These are phyloP conservation scores for Xylaria sp. DNA, from an alignment of 2,329 filamentous ascomycete species.

Conservation along the genomic window DNA sequence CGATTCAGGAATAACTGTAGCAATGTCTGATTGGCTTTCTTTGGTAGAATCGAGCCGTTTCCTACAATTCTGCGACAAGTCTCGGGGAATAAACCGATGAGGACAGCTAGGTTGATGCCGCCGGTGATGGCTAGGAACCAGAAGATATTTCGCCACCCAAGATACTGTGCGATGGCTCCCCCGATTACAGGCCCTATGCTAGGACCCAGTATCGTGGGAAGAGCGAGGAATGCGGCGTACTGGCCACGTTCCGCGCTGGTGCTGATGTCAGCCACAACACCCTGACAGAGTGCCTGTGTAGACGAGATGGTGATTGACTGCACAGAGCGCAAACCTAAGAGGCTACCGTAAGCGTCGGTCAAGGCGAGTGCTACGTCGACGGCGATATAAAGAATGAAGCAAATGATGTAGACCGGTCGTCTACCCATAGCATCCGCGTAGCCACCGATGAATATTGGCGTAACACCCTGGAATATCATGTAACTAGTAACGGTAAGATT, in stretches of 20 bases:
- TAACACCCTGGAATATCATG: slow-evolving; percentile 63
- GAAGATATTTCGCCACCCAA: slow-evolving; percentile 46
- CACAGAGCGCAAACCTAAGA: slow-evolving; percentile 60
- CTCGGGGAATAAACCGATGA: slow-evolving; percentile 39
- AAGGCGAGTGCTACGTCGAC: slow-evolving; percentile 57
- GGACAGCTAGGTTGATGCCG: slow-evolving; percentile 34
- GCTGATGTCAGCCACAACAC: slow-evolving; percentile 66
- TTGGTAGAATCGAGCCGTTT: slow-evolving; percentile 35
- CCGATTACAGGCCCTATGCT: slow-evolving; percentile 47
- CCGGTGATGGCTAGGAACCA: slow-evolving; percentile 44
- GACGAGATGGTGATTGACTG: slow-evolving; percentile 63
- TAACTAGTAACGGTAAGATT: slow-evolving; percentile 55
- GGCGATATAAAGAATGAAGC: slow-evolving; percentile 57
- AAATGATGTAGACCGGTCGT: slow-evolving; percentile 58
- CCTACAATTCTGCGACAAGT: slow-evolving; percentile 42
- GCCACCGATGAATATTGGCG: slow-evolving; percentile 60
- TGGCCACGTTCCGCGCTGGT: slow-evolving; percentile 65
- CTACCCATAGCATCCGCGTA: slow-evolving; percentile 59
- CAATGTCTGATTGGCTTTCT: slow-evolving; percentile 29
- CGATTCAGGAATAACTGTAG: slow-evolving; percentile 28
- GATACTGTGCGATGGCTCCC: slow-evolving; percentile 35
- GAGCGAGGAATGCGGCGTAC: slow-evolving; percentile 60
- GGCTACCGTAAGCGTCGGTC: slow-evolving; percentile 53
- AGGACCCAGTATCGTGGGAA: slow-evolving; percentile 55
- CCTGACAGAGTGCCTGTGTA: slow-evolving; percentile 62